A percentile compares a stretch with the other conserved stretches of the same genome.
Conservation (phyloP, 2,329 filamentous ascomycete genomes). For the Cladosporium sp. region DNA sequence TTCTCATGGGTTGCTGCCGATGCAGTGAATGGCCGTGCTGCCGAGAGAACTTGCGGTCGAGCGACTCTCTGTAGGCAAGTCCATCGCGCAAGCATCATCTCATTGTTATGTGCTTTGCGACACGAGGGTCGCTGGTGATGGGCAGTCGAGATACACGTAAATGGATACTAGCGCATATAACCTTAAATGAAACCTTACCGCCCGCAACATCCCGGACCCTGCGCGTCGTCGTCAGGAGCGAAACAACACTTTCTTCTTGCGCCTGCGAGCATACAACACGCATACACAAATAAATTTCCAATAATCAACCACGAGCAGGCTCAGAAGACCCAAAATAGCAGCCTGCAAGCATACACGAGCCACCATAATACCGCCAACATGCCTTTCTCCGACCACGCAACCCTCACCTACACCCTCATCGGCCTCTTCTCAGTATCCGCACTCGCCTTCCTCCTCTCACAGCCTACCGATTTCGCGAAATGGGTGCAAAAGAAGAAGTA, state of each 20-base stretch:
- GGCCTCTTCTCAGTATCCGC: constrained; percentile 38
- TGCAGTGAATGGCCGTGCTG: background rate
- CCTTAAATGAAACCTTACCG: constrained; percentile 15
- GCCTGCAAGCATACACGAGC: background rate
- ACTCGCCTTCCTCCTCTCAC: constrained; percentile 45
- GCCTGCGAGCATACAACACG: background rate
- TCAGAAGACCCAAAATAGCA: background rate
- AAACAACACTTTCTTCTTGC: constrained; percentile 6
- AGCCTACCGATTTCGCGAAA: constrained; percentile 62
- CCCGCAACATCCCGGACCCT: constrained; percentile 5
- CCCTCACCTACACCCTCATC: constrained; percentile 33
- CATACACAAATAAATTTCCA: background rate
- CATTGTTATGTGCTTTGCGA: background rate
- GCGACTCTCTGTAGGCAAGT: background rate
- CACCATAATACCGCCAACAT: constrained; percentile 10
- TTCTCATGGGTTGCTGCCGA: constrained; percentile 43
- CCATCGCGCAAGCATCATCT: constrained; percentile 16
- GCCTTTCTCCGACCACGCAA: constrained; percentile 19
- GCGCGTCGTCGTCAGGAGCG: constrained; percentile 4
- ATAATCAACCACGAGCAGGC: background rate
- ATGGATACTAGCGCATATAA: constrained; percentile 6
- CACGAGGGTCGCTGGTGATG: background rate
- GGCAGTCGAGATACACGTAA: background rate
- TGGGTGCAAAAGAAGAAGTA: constrained; percentile 96
- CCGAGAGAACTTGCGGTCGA: background rate